These are phyloP conservation scores for Trametes coccinea DNA, from an alignment of 768 basidiomycete genomes.

Conservation along the genomic window DNA sequence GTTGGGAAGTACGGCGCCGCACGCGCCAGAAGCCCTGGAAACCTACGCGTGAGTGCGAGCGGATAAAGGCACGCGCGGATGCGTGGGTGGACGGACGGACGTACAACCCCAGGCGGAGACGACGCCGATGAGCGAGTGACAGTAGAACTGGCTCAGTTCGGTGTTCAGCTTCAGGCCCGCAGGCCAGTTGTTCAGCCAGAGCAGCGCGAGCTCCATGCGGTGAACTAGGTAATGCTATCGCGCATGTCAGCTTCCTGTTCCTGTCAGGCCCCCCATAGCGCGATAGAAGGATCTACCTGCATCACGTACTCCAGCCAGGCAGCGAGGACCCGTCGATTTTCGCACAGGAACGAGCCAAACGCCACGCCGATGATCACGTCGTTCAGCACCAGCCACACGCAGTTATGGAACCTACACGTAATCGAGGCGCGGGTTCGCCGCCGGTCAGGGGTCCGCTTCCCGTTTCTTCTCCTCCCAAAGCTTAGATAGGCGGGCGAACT, in stretches of 20 bases:
- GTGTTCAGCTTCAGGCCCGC: conserved; percentile 95
- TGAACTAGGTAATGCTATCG: conserved; percentile 44
- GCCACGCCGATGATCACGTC: conserved; percentile 85
- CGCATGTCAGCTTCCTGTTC: neutral
- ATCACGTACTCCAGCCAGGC: conserved; percentile 24
- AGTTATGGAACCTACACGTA: conserved; percentile 77
- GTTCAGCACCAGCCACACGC: conserved; percentile 87
- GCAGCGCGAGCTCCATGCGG: conserved; percentile 52
- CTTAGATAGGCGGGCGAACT: conserved; percentile 13
- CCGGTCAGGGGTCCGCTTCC: neutral
- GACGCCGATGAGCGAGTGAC: conserved; percentile 65
- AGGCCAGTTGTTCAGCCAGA: conserved; percentile 95
- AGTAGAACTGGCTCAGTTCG: conserved; percentile 85
- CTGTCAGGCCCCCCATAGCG: neutral
- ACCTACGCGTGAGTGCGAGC: no score
- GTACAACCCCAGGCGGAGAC: conserved; percentile 73
- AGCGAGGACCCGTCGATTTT: conserved; percentile 58
- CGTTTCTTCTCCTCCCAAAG: neutral
- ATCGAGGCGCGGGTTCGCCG: no score
- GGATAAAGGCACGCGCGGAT: neutral
- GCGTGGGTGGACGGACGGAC: conserved; percentile 30
- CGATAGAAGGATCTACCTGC: conserved; percentile 27
- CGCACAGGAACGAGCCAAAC: conserved; percentile 66
- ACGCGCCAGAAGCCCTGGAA: conserved; percentile 28
- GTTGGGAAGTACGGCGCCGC: conserved; percentile 39